Evolutionary conservation across 192 early-diverging fungal species (phyloP).

Genomic region (Borealophlyctis nickersoniae): DNA sequence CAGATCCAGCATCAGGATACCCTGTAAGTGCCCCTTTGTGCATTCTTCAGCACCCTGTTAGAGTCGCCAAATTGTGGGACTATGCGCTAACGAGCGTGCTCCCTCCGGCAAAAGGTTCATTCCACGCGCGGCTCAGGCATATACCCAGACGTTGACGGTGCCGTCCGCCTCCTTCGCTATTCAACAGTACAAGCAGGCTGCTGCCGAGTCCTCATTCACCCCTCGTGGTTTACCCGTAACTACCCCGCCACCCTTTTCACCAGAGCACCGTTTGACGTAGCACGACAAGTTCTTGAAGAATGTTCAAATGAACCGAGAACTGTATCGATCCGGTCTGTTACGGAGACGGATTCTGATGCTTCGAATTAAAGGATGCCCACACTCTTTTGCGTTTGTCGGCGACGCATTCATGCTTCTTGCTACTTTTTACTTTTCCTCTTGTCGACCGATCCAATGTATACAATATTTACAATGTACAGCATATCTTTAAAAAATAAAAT

Average conservation of each 20-base stretch:
- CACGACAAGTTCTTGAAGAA: not conserved
- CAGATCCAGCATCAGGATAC: constrained; percentile 87
- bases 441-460: too few species aligned
- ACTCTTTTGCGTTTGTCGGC: too few species aligned
- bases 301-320: too few species aligned
- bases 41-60: constrained; percentile 1
- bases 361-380: too few species aligned
- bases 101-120: too few species aligned
- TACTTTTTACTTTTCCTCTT: too few species aligned
- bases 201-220: constrained; percentile 82
- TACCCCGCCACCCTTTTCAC: constrained; percentile 90
- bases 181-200: constrained; percentile 73
- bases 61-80: not conserved
- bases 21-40: constrained; percentile 46
- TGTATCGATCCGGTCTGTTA: too few species aligned
- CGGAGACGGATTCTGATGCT: too few species aligned
- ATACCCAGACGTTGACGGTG: constrained; percentile 89
- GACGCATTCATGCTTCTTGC: too few species aligned
- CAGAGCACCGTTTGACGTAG: constrained; percentile 58
- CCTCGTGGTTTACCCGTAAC: constrained; percentile 82
- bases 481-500: too few species aligned
- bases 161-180: constrained; percentile 72
- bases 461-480: too few species aligned
- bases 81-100: too few species aligned
- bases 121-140: constrained; percentile 67